Evolutionary conservation across 2,329 filamentous ascomycete genomes (phyloP), one percentile per base, ranked within the genome.

Genomic region (Ceratocystis alfenasii): DNA sequence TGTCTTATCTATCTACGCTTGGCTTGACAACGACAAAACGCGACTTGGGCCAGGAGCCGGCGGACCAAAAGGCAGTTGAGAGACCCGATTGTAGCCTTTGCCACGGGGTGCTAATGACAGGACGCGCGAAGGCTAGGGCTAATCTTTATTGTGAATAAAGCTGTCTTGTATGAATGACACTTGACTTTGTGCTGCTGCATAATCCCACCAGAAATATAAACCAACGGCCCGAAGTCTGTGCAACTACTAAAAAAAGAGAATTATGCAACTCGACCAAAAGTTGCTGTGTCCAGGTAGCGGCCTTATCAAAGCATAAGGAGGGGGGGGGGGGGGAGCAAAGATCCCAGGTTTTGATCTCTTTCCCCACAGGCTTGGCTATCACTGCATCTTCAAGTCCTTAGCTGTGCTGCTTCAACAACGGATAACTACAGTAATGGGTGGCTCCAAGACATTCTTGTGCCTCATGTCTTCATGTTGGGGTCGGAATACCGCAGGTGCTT

Each of bases 111-210:
- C 33, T 59, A 15, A 25, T 55, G 12, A 59, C 28, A 33, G 8
- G 10, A 59, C 17, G 8, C 15, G 55, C 12, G n/a, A n/a, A 6
- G 55, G 17, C 12, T 25, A 36, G 28, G 5, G 17, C n/a, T 2
- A 17, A 36, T 33, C 17, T 59, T 10, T 8, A 36, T 36, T 25
- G 55, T 59, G 28, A 36, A 59, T 10, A 59, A 6, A 36, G 30
- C 30, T 59, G 55, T 33, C 55, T 59, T n/a, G 10, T 59, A n/a
- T 59, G 55, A 36, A 59, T 59, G 55, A 36, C 55, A 59, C 12
- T n/a, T 25, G 20, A 28, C 20, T 53, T 25, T 41, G 36, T 41
- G 36, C 20, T 53, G 22, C 22, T 25, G 55, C 55, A 59, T n/a
- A 22, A 59, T 20, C 30, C 15, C 55, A 33, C 55, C 33, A 36